Conservation (phyloP, 2,329 filamentous ascomycete genomes). For the Phyllosticta citrichinensis region DNA sequence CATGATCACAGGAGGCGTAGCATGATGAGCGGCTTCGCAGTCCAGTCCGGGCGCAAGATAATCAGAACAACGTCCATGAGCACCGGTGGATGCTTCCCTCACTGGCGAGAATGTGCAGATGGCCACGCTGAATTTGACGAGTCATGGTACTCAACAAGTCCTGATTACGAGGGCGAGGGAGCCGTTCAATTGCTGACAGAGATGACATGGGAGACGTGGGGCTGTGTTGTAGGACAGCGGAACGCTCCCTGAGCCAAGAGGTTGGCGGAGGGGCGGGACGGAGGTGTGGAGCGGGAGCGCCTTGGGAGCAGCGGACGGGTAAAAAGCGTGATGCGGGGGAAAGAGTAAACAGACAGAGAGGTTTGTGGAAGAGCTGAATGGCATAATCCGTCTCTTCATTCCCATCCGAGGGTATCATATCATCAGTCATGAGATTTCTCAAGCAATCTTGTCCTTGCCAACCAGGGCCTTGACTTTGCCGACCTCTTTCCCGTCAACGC, state of each 20-base stretch:
- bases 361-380: background rate
- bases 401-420: background rate
- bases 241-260: background rate
- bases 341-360: background rate
- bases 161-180: too few species aligned
- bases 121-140: too few species aligned
- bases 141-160: too few species aligned
- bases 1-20: too few species aligned
- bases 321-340: background rate
- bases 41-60: too few species aligned
- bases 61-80: too few species aligned
- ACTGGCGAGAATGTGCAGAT: too few species aligned
- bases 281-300: background rate
- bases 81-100: too few species aligned
- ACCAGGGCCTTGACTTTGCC: conserved; percentile 31
- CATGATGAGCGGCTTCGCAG: too few species aligned
- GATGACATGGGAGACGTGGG: too few species aligned
- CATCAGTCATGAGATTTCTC: background rate
- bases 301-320: background rate
- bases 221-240: too few species aligned
- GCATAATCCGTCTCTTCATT: background rate
- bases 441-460: background rate
- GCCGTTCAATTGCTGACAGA: too few species aligned
- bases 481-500: conserved; percentile 47
- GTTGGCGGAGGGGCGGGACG: background rate